Conservation (phyloP, 31 red algal genomes). For the Asparagopsis taxiformis region DNA sequence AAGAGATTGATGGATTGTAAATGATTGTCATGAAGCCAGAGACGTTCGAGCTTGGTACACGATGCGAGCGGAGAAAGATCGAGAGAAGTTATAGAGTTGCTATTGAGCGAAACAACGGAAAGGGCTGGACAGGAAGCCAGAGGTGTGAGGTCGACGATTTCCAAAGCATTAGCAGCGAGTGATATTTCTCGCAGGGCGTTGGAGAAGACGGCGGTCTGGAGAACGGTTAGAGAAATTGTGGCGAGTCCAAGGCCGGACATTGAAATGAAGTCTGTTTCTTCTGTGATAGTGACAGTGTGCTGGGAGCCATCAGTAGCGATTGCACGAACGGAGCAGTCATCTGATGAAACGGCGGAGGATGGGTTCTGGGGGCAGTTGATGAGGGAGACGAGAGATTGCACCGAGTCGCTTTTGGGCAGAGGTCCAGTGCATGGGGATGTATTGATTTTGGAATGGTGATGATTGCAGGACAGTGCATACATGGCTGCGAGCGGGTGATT, state of each 20-base stretch:
- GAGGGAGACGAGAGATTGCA: constrained; percentile 2
- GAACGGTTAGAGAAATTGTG: constrained; percentile 35
- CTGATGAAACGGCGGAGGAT: not conserved
- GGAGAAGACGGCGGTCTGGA: constrained; percentile 10
- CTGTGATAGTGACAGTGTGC: constrained; percentile 31
- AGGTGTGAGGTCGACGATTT: constrained; percentile 51
- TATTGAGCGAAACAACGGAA: constrained; percentile 63
- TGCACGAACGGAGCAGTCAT: constrained; percentile 34
- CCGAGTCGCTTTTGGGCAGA: not conserved
- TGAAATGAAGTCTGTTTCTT: constrained; percentile 32
- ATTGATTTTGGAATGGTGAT: not conserved
- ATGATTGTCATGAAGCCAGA: constrained; percentile 91
- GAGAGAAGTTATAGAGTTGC: constrained; percentile 73
- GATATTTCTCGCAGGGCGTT: constrained; percentile 45
- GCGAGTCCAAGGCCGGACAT: constrained; percentile 58
- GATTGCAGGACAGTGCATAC: not conserved
- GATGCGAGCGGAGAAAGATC: constrained; percentile 74
- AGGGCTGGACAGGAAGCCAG: constrained; percentile 45
- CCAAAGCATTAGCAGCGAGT: constrained; percentile 73
- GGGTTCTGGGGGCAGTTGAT: constrained; percentile 19
- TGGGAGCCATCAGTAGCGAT: constrained; percentile 28
- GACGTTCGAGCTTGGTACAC: constrained; percentile 67
- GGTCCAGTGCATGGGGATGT: not conserved
- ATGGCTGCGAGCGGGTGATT: too few relatives aligned
- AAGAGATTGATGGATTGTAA: constrained; percentile 77